Evolutionary conservation across 345 rosid species (phyloP).

Genomic region (Populus tremula): DNA sequence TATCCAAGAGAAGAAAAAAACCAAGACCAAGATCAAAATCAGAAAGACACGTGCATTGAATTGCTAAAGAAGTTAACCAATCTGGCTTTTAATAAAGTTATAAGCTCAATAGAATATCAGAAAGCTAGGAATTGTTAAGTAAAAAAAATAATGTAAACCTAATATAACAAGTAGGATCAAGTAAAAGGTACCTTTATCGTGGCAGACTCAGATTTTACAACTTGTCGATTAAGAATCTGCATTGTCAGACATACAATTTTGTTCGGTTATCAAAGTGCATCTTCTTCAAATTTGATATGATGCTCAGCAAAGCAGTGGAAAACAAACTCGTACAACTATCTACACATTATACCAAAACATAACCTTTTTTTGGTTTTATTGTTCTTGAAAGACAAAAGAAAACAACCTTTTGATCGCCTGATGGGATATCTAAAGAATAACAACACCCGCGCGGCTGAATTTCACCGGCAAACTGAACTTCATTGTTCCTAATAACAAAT

Average conservation of each 20-base stretch:
- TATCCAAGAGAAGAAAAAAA: neutral
- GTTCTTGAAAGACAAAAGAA: neutral
- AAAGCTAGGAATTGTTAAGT: neutral
- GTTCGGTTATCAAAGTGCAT: neutral
- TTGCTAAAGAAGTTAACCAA: neutral
- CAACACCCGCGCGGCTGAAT: slow-evolving; percentile 73
- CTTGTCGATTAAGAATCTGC: slow-evolving; percentile 80
- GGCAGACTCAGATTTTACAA: slow-evolving; percentile 92
- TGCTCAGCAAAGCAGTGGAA: neutral
- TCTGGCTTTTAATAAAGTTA: neutral
- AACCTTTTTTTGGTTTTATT: too few relatives aligned
- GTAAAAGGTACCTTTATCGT: slow-evolving; percentile 63
- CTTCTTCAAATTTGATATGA: neutral
- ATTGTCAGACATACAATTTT: slow-evolving; percentile 19
- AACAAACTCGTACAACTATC: neutral
- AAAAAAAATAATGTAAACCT: neutral
- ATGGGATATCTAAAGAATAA: slow-evolving; percentile 51
- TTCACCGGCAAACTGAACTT: slow-evolving; percentile 96
- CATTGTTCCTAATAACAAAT: slow-evolving; percentile 59
- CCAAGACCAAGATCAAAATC: neutral
- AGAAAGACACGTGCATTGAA: neutral
- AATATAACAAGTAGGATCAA: neutral
- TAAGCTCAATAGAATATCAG: neutral
- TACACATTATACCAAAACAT: neutral
- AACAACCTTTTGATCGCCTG: slow-evolving; percentile 66